Evolutionary conservation across 1,284 basidiomycete genomes (phyloP).

Genomic region (Cryptococcus maquisensis): DNA sequence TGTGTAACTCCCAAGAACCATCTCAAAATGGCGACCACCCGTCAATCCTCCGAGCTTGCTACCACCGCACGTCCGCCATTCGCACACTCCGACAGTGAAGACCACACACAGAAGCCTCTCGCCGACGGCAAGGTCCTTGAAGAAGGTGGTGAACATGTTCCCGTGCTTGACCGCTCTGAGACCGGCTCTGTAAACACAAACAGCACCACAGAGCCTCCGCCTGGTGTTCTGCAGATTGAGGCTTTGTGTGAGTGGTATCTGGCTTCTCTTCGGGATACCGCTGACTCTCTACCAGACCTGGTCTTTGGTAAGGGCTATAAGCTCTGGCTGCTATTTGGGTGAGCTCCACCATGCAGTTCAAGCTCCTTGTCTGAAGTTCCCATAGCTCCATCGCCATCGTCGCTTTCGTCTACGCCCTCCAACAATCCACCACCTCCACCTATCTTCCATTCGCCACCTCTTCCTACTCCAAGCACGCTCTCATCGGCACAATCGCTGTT

Average conservation of each 20-base stretch:
- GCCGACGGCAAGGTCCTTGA: background rate
- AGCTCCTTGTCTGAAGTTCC: background rate
- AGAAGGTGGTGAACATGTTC: background rate
- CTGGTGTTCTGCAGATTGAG: constrained; percentile 8
- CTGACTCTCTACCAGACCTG: background rate
- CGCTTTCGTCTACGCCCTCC: constrained; percentile 4
- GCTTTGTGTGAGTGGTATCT: constrained; percentile 2
- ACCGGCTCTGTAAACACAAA: background rate
- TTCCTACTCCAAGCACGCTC: constrained; percentile 27
- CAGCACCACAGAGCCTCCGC: background rate
- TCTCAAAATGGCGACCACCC: too few species aligned
- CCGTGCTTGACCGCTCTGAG: background rate
- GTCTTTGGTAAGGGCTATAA: background rate
- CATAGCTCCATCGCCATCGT: constrained; percentile 4
- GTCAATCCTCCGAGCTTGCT: too few species aligned
- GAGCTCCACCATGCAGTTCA: constrained; percentile 1
- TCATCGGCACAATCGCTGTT: constrained; percentile 33
- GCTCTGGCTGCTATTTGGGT: background rate
- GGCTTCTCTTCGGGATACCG: background rate
- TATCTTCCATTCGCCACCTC: constrained; percentile 32
- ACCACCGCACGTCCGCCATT: too few species aligned
- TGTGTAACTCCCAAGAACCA: too few species aligned
- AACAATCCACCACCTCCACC: constrained; percentile 4
- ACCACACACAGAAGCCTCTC: background rate
- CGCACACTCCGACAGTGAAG: too few species aligned